Base-by-base conservation (phyloP, 2,329 filamentous ascomycete species). In the Dactylonectria macrodidyma region DNA sequence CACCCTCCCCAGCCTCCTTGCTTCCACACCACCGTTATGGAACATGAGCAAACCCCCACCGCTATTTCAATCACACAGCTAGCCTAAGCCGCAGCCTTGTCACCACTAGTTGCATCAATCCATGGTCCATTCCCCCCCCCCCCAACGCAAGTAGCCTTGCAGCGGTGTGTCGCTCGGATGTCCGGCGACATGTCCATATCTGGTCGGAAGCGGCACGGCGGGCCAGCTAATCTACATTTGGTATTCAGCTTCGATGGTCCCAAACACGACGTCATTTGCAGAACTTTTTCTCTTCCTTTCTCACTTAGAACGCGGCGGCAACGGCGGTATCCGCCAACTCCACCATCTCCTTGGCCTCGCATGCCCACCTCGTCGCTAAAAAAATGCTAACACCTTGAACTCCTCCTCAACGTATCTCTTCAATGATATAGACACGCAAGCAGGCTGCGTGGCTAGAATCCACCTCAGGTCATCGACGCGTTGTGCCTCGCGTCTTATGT, bases 391-490 rank as follows among this genome's bases (percentile, higher is more conserved):
- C 50, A 5, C 41, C 16, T 7, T 3, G n/a, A n/a, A n/a, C 41
- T 38, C 62, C 55, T 48, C 56, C 16, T 30, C 26, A 30, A 30
- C 26, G 26, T 30, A 7, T 30, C 26, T 30, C 19, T 19, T 19
- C 26, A 7, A 30, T 30, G 16, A 56, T n/a, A 9, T 54, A 44
- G 62, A 44, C 62, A 65, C 62, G 62, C 62, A 65, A 65, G 57
- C 57, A 30, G 51, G 30, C 2, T 56, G 41, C 51, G 9, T 19
- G 16, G 8, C 54, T 22, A 30, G 3, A 65, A 38, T 9, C 10
- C 33, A 44, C 51, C 30, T 57, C 50, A 22, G 16, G 16, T 50
- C n/a, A 44, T 30, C 33, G 22, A 3, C 41, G 26, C 26, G 7
- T 30, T n/a, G 16, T 8, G 41, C 14, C 14, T 44, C 41, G 7